Base-by-base conservation (phyloP, 805 yeast species). In the Metschnikowia henanensis region DNA sequence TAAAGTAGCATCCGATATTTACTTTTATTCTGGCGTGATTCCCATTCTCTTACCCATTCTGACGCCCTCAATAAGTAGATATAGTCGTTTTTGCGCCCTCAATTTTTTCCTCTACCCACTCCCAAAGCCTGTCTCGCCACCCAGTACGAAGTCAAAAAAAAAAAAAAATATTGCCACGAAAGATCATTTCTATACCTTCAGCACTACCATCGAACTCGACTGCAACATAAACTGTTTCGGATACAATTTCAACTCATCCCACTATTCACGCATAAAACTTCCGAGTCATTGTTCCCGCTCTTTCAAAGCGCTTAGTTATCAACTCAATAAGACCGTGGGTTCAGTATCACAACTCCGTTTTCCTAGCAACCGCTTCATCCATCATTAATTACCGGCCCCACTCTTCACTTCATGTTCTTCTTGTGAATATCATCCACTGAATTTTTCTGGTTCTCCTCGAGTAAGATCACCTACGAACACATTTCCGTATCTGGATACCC, bases 151-250 rank as follows among this genome's bases (percentile, higher is more conserved):
- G 15, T 7, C 30, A 26, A 28, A 16, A 25, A 35, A 35, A 25
- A 32, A 39, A 39, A 41, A 35, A 35, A 41, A 31, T 12, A n/a
- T n/a, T 30, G 45, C 45, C 45, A 41, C 45, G 35, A 13, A 10
- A 16, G 28, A 16, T 23, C 18, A 30, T 31, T 10, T 16, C 25
- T 23, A 3, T 9, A 19, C 5, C 15, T 21, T 10, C 8, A 34
- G 12, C 6, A 20, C 9, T 15, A 13, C 30, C 16, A 28, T n/a
- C 30, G 15, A 31, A 10, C 8, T 31, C 34, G 7, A 19, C 21
- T 28, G n/a, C n/a, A n/a, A n/a, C n/a, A n/a, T n/a, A 4, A 3
- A n/a, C 2, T 28, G n/a, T n/a, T n/a, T n/a, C n/a, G n/a, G n/a
- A n/a, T n/a, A n/a, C n/a, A n/a, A n/a, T n/a, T n/a, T n/a, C n/a